These are phyloP conservation scores for Aspergillus nidulans DNA, from an alignment of 495 filamentous ascomycete species.

Conservation along the genomic window DNA sequence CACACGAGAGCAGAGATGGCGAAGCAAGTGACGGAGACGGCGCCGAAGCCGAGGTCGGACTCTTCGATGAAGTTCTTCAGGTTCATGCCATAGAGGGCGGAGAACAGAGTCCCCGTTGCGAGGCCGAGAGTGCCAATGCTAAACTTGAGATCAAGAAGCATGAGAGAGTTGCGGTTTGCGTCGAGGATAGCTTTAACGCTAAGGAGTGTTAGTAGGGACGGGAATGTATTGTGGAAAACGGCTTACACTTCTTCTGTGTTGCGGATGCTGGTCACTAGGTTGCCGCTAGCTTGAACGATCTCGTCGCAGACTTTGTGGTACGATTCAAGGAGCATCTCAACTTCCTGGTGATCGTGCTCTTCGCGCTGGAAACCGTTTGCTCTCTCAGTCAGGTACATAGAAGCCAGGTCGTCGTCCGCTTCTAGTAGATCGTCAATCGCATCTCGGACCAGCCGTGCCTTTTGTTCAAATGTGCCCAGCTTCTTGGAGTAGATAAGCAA, in stretches of 20 bases:
- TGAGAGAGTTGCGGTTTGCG: slow-evolving; percentile 94
- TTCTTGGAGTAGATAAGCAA: slow-evolving; percentile 92
- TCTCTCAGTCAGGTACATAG: slow-evolving; percentile 94
- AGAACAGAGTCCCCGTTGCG: slow-evolving; percentile 87
- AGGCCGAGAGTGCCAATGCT: slow-evolving; percentile 90
- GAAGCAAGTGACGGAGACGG: slow-evolving; percentile 65
- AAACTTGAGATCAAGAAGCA: slow-evolving; percentile 96
- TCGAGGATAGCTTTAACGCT: slow-evolving; percentile 96
- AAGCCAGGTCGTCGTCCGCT: slow-evolving; percentile 89
- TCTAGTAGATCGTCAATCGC: slow-evolving; percentile 96
- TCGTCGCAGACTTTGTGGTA: slow-evolving; percentile 98
- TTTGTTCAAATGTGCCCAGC: slow-evolving; percentile 94
- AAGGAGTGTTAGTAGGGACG: background rate
- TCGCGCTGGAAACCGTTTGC: slow-evolving; percentile 64
- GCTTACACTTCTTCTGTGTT: slow-evolving; percentile 97
- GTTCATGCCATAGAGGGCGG: slow-evolving; percentile 98
- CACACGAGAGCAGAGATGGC: slow-evolving; percentile 72
- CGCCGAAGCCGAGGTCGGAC: slow-evolving; percentile 80
- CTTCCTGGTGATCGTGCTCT: slow-evolving; percentile 90
- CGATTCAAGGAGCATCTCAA: slow-evolving; percentile 93
- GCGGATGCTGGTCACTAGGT: slow-evolving; percentile 89
- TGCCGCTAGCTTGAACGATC: slow-evolving; percentile 91
- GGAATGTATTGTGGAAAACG: too few species aligned
- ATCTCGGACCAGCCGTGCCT: slow-evolving; percentile 88
- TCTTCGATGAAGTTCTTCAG: slow-evolving; percentile 98